Base-by-base conservation (phyloP, 106 monocot species). In the Gastrodia elata region DNA sequence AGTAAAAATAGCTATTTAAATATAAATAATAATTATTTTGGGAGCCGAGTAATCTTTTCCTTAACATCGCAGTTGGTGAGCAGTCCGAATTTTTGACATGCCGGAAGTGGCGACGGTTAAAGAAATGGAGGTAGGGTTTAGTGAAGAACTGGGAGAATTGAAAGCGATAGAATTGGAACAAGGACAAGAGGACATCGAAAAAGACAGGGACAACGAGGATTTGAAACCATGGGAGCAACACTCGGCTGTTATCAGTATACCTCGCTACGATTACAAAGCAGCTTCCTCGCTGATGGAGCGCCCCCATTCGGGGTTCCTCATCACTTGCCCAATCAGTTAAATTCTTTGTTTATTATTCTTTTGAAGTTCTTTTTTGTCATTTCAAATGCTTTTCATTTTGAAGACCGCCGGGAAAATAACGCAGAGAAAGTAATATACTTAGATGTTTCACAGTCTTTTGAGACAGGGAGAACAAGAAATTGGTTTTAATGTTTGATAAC, bases 161-260 rank as follows among this genome's bases (percentile, higher is more conserved):
- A 25, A 55, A 55, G 14, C 24, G 11, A 6, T 28, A 24, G 65
- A 44, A 18, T 36, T 35, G 49, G 46, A 25, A 16, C 30, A 33
- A 48, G 69, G 56, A n/a, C 52, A 69, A 10, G 70, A 69, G 69
- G 36, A 56, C 14, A 39, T 39, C 26, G 56, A 59, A 8, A 15
- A 56, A 10, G 64, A 57, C n/a, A 38, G 76, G 72, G 27, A 76
- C 43, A 43, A 2, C 13, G 36, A 56, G 32, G 74, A 30, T 22
- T 22, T 97, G 84, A 70, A 72, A 71, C 92, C 96, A 73, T 97
- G 96, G 96, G 92, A 97, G 84, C 92, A 97, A 81, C 96, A 97
- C 71, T 77, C 96, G 27, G 73, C 87, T 10, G 90, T 92, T 46
- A 97, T 97, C 74, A 90, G 73, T 79, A 86, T 97, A 68, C 96